Evolutionary conservation across 2,329 filamentous ascomycete species (phyloP).

Genomic region (Cytospora piceae): DNA sequence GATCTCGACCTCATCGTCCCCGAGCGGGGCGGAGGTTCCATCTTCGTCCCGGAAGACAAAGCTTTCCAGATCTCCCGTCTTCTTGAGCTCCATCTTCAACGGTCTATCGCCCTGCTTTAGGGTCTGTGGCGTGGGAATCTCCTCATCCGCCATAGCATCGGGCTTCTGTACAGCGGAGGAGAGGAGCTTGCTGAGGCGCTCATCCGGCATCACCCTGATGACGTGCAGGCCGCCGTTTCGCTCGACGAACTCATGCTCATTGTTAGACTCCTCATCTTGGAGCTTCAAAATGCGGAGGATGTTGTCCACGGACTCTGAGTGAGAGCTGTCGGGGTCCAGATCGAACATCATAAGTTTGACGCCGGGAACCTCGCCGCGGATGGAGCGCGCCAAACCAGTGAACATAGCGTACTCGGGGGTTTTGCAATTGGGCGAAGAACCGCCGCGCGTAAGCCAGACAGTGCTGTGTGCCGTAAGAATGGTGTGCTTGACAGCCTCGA

Average conservation of each 20-base stretch:
- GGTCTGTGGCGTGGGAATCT: background rate
- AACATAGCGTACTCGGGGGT: slow-evolving; percentile 32
- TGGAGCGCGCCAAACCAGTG: slow-evolving; percentile 33
- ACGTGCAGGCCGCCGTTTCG: slow-evolving; percentile 35
- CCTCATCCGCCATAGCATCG: background rate
- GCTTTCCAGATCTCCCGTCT: slow-evolving; percentile 4
- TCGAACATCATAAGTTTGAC: slow-evolving; percentile 35
- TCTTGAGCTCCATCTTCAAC: slow-evolving; percentile 11
- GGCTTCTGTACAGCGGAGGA: slow-evolving; percentile 5
- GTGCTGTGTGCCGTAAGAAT: slow-evolving; percentile 23
- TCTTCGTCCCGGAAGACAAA: slow-evolving; percentile 20
- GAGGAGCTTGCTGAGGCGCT: slow-evolving; percentile 22
- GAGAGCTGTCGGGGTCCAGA: slow-evolving; percentile 8
- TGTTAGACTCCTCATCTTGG: slow-evolving; percentile 29
- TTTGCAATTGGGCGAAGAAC: slow-evolving; percentile 31
- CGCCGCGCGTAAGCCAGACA: slow-evolving; percentile 36
- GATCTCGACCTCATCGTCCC: slow-evolving; percentile 40
- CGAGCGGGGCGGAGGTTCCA: background rate
- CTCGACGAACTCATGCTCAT: slow-evolving; percentile 39
- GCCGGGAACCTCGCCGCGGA: slow-evolving; percentile 32
- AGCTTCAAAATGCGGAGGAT: slow-evolving; percentile 28
- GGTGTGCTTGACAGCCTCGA: slow-evolving; percentile 32
- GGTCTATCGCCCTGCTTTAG: background rate
- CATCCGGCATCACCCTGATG: slow-evolving; percentile 35
- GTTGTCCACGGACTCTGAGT: background rate